A percentile compares a stretch with the other conserved stretches of the same genome.
These are phyloP conservation scores for Pyrrhoderma lamaoense DNA, from an alignment of 1,284 basidiomycete species.

Conservation along the genomic window DNA sequence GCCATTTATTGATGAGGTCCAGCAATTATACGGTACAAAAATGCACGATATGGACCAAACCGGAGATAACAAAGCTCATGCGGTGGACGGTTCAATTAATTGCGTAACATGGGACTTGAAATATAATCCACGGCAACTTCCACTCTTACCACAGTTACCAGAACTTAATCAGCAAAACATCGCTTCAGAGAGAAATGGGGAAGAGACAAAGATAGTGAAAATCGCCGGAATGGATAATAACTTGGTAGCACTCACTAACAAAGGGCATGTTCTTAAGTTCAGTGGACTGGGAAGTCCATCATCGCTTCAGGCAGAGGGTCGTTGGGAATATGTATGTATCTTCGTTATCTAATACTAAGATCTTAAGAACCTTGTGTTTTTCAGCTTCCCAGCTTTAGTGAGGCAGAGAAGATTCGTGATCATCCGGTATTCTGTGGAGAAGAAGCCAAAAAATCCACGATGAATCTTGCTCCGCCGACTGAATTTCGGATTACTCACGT, in stretches of 20 bases:
- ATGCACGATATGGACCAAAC: slow-evolving; percentile 40
- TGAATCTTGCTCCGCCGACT: slow-evolving; percentile 29
- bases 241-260: slow-evolving; percentile 70
- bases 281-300: slow-evolving; percentile 30
- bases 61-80: slow-evolving; percentile 31
- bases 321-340: slow-evolving; percentile 71
- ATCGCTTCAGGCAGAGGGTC: slow-evolving; percentile 5
- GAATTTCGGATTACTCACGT: slow-evolving; percentile 66
- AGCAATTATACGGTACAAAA: slow-evolving; percentile 31
- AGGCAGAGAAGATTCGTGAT: slow-evolving; percentile 41
- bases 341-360: slow-evolving; percentile 4
- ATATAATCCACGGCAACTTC: slow-evolving; percentile 45
- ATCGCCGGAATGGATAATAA: slow-evolving; percentile 66
- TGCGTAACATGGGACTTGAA: slow-evolving; percentile 54
- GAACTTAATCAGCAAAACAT: slow-evolving; percentile 33
- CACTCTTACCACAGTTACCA: slow-evolving; percentile 33
- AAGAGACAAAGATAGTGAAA: slow-evolving; percentile 52
- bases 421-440: slow-evolving; percentile 35
- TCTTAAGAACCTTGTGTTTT: slow-evolving; percentile 23
- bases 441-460: slow-evolving; percentile 19
- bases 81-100: slow-evolving; percentile 39
- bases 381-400: slow-evolving; percentile 65
- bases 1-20: slow-evolving; percentile 48
- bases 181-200: slow-evolving; percentile 28
- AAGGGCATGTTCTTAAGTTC: slow-evolving; percentile 66